A percentile compares a stretch with the other conserved stretches of the same genome.
phyloP scores from a whole-genome alignment of 495 filamentous ascomycete genomes.

The Choiromyces venosus region DNA sequence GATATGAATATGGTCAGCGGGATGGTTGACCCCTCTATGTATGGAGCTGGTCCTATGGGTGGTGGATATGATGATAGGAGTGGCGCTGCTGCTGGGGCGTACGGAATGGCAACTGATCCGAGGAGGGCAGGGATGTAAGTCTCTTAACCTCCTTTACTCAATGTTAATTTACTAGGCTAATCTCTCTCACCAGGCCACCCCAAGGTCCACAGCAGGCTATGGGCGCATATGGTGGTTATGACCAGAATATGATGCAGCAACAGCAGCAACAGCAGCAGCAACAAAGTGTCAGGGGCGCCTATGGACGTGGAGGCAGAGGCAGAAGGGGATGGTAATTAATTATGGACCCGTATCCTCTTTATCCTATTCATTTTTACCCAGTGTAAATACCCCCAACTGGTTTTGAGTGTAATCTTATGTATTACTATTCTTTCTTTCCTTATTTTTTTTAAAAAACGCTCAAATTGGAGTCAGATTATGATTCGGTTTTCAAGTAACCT shows the following conservation, averaged over 20 bases:
- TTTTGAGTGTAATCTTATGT: not conserved
- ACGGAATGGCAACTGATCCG: conserved; percentile 41
- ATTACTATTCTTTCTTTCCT: not conserved
- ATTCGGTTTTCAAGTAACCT: not conserved
- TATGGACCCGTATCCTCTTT: not conserved
- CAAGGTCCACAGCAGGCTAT: conserved; percentile 50
- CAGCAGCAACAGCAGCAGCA: conserved; percentile 23
- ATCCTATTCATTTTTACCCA: not conserved
- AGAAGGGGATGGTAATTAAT: not conserved
- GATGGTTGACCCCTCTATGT: conserved; percentile 78
- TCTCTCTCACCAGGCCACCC: conserved; percentile 37
- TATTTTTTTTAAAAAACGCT: not conserved
- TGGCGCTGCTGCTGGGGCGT: conserved; percentile 46
- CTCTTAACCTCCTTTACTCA: conserved; percentile 8
- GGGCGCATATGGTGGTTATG: conserved; percentile 55
- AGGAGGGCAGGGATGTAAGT: conserved; percentile 46
- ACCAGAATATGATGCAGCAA: conserved; percentile 49
- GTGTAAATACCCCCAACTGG: not conserved
- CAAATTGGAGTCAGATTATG: not conserved
- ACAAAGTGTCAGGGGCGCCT: conserved; percentile 8
- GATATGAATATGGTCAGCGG: conserved; percentile 54
- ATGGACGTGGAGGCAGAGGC: not conserved
- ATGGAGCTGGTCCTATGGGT: conserved; percentile 65
- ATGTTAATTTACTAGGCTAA: conserved; percentile 26
- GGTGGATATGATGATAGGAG: conserved; percentile 51